Conservation (phyloP, 2,329 filamentous ascomycete species). For the Stachybotrys chartarum region DNA sequence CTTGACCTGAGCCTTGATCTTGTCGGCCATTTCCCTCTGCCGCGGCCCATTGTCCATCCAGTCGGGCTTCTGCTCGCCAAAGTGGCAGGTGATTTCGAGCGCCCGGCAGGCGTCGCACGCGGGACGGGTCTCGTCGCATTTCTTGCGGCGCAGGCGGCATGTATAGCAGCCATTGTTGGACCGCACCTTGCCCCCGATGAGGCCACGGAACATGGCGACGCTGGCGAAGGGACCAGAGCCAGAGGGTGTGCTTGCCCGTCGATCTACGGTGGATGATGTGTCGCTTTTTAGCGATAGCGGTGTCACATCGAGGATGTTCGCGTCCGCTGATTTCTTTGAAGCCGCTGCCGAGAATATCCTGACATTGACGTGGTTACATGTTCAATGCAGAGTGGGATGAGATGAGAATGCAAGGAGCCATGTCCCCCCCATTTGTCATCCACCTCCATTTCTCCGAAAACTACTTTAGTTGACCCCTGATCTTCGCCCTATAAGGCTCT, state of each 20-base stretch:
- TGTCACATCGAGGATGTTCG: no score
- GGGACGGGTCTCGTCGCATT: slow-evolving; percentile 49
- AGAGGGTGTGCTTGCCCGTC: neutral
- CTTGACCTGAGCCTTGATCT: slow-evolving; percentile 51
- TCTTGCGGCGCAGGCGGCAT: slow-evolving; percentile 53
- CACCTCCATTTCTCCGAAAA: no score
- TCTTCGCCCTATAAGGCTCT: no score
- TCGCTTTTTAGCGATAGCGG: no score
- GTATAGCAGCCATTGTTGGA: slow-evolving; percentile 51
- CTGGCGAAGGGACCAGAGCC: neutral
- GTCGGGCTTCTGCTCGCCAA: slow-evolving; percentile 42
- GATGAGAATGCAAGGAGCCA: no score
- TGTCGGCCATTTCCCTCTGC: slow-evolving; percentile 44
- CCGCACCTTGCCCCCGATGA: slow-evolving; percentile 24
- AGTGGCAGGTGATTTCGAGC: slow-evolving; percentile 52
- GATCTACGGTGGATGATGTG: no score
- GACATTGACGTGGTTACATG: no score
- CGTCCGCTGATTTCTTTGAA: no score
- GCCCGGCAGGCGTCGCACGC: slow-evolving; percentile 41
- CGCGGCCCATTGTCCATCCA: slow-evolving; percentile 49
- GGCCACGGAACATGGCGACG: slow-evolving; percentile 17
- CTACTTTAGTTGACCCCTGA: no score
- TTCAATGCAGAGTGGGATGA: no score
- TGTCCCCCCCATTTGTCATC: no score
- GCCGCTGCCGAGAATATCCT: no score